Evolutionary conservation across 106 monocot genomes (phyloP), one percentile per base, ranked within the genome.

Genomic region (Dendrobium nobile): DNA sequence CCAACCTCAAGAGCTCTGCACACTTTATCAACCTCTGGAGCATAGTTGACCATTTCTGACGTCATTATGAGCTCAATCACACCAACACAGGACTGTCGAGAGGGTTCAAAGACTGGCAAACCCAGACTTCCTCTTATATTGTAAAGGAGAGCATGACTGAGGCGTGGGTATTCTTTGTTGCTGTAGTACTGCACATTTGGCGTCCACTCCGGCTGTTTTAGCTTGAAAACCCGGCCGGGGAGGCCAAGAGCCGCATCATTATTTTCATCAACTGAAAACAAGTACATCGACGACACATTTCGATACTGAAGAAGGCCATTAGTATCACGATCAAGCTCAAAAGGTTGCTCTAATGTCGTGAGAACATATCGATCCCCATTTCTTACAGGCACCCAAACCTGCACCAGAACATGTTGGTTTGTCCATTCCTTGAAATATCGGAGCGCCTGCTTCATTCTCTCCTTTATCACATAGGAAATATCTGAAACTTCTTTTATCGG

Each of bases 1-100:
- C 87, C 24, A 82, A 96, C 96, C 96, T 96, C 88, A 70, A 96
- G 96, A 78, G 93, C 96, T 81, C 92, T 96, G 85, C 96, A 96
- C 43, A 96, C 87, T 92, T 90, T 96, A 83, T 93, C 88, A 72
- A 96, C 91, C 54, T 96, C 93, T 22, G 81, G 72, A 67, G 91
- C 88, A 87, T 96, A 96, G 77, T 96, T 96, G 44, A 91, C 85
- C 90, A 86, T 91, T 22, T 77, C 82, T 55, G 96, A 90, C 9
- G 90, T 93, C 91, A 93, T 90, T 78, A 96, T 90, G 22, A 96
- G 87, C 84, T 96, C 96, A 45, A 96, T 82, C 45, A 96, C 96
- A 54, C 90, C 96, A 78, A 93, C 83, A 82, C 96, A 96, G 45
- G 84, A 80, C 43, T 82, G 85, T 41, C 79, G 56, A 18, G 84